Base-by-base conservation (phyloP, 805 yeast species). In the Nakazawaea holstii region DNA sequence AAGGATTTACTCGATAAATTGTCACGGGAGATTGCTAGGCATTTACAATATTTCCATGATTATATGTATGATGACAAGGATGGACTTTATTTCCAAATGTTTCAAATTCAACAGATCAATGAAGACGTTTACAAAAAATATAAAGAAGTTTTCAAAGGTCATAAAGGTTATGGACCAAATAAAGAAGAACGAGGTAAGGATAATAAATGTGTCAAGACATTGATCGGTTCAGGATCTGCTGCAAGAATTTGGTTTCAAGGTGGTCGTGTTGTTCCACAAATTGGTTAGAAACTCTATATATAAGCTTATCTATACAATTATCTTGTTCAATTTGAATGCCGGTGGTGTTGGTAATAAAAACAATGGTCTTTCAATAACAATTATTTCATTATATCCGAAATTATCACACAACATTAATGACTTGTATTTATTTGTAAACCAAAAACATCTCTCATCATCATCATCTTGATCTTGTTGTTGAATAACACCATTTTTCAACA, bases 331-430 rank as follows among this genome's bases (percentile, higher is more conserved):
- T 52, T 79, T 75, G 65, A 84, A 86, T 44, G 92, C 90, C 38
- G 86, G 79, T 17, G 80, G 70, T 14, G 76, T 64, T 28, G 80
- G 74, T 49, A 77, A 66, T 39, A 80, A 74, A 56, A 73, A 75
- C 44, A 76, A 67, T 5, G 94, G 92, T 62, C 90, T 76, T 62
- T 91, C 97, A 35, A 89, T 77, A 28, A 91, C 78, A 3, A 87
- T 72, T 43, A 91, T 62, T 53, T 84, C 91, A 14, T 72, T 65
- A 15, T 59, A 62, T 48, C 76, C 72, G 51, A 88, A 69, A 26
- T 68, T 64, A 24, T 73, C 84, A 10, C 81, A 90, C 52, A 68
- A 75, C 49, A 91, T 66, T 32, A 90, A 66, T 15, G 92, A 86
- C 55, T 82, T 78, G 63, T 87, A 91, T 58, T 87, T 87, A 41